Conservation (phyloP, 371 early-diverging fungal species). For the Mortierella sp. region DNA sequence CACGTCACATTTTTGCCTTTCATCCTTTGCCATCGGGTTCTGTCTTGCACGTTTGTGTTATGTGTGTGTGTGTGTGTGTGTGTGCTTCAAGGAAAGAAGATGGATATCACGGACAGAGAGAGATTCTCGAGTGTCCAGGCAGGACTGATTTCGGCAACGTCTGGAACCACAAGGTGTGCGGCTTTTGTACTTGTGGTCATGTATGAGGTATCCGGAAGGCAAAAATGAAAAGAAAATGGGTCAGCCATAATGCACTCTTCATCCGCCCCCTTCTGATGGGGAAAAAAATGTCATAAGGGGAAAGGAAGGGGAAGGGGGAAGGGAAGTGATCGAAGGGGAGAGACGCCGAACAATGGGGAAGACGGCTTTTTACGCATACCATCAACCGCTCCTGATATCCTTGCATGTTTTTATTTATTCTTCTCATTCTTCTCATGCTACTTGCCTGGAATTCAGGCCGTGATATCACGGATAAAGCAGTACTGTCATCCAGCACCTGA, state of each 20-base stretch:
- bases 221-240: background rate
- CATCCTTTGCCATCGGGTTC: background rate
- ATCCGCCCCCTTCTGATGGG: background rate
- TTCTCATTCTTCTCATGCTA: background rate
- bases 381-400: background rate
- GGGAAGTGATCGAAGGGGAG: background rate
- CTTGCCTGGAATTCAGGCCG: background rate
- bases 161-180: background rate
- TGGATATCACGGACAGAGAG: background rate
- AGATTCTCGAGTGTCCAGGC: too few species aligned
- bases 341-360: background rate
- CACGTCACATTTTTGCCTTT: constrained; percentile 38
- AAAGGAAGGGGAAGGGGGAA: background rate
- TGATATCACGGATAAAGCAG: constrained; percentile 5
- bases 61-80: too few species aligned
- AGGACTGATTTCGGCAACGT: background rate
- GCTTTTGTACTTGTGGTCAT: background rate
- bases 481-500: background rate
- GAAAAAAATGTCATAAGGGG: constrained; percentile 12
- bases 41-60: too few species aligned
- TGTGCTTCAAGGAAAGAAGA: too few species aligned
- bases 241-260: background rate
- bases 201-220: background rate
- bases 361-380: too few species aligned
- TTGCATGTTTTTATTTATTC: background rate